Percentiles rank a stretch among this genome's conserved stretches.
Evolutionary conservation across 2,329 filamentous ascomycete genomes (phyloP).

Genomic region (Colletotrichum tabaci): DNA sequence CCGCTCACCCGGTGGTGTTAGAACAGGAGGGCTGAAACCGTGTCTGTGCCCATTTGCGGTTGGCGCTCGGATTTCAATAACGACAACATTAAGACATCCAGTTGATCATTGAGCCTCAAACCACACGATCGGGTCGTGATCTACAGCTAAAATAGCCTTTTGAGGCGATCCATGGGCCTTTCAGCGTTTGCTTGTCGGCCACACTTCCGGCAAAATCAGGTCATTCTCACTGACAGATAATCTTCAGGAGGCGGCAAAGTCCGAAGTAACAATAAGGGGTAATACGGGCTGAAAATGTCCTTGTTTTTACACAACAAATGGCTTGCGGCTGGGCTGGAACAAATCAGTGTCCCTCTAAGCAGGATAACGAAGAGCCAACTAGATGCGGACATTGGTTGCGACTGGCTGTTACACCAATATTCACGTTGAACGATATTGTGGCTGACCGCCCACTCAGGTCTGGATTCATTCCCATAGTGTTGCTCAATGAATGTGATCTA

Average conservation of each 20-base stretch:
- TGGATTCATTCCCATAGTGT: conserved; percentile 3
- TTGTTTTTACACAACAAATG: not conserved
- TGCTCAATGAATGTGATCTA: conserved; percentile 9
- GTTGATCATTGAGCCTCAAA: conserved; percentile 25
- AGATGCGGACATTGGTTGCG: not conserved
- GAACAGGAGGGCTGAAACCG: conserved; percentile 15
- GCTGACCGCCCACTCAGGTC: too few species aligned
- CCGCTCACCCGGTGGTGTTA: not conserved
- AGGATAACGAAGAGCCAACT: not conserved
- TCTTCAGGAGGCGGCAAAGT: not conserved
- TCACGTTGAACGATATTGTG: not conserved
- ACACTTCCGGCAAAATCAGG: not conserved
- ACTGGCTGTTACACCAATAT: not conserved
- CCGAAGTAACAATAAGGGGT: too few species aligned
- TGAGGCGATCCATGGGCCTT: not conserved
- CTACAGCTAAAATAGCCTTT: conserved; percentile 2
- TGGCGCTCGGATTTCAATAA: conserved; percentile 7
- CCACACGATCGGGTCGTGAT: conserved; percentile 21
- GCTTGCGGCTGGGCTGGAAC: not conserved
- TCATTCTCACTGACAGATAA: not conserved
- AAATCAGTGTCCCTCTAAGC: not conserved
- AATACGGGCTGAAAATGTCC: not conserved
- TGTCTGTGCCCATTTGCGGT: not conserved
- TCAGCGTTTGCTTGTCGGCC: not conserved
- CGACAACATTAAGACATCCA: not conserved